These are phyloP conservation scores for Physaria fendleri DNA, from an alignment of 345 rosid species.

Conservation along the genomic window DNA sequence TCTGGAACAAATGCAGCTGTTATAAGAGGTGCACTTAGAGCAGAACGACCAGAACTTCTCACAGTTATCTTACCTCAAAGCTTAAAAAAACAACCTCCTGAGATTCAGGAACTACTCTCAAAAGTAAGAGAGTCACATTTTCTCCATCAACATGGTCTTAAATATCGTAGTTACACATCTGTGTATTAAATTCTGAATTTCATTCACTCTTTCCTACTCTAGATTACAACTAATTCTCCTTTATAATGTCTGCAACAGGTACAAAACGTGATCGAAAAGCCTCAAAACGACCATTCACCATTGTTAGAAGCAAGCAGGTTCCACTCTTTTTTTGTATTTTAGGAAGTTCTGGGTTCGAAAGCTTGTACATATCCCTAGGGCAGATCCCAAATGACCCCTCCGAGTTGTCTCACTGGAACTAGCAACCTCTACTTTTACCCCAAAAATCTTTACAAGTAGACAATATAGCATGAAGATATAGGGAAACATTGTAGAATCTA, in stretches of 20 bases:
- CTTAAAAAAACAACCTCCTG: conserved; percentile 83
- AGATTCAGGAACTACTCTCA: conserved; percentile 82
- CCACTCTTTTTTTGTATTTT: too few relatives aligned
- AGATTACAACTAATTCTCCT: neutral
- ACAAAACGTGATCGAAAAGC: conserved; percentile 69
- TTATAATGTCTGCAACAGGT: conserved; percentile 36
- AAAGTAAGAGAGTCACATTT: conserved; percentile 47
- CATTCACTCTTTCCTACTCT: neutral
- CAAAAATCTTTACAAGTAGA: too few relatives aligned
- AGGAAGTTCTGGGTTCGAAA: too few relatives aligned
- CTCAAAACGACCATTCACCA: conserved; percentile 67
- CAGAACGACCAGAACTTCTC: conserved; percentile 82
- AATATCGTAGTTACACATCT: neutral
- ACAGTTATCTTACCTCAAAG: conserved; percentile 90
- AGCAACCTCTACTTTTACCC: too few relatives aligned
- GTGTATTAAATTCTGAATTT: neutral
- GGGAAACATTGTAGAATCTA: neutral
- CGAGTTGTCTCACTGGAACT: too few relatives aligned
- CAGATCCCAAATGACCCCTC: too few relatives aligned
- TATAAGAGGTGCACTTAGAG: conserved; percentile 93
- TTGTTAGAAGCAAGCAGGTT: conserved; percentile 79
- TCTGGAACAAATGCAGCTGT: conserved; percentile 96
- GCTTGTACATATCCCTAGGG: too few relatives aligned
- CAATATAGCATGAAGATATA: neutral
- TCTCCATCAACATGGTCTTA: neutral